These are phyloP conservation scores for Poa annua DNA, from an alignment of 176 grass and related monocot species.

Conservation along the genomic window DNA sequence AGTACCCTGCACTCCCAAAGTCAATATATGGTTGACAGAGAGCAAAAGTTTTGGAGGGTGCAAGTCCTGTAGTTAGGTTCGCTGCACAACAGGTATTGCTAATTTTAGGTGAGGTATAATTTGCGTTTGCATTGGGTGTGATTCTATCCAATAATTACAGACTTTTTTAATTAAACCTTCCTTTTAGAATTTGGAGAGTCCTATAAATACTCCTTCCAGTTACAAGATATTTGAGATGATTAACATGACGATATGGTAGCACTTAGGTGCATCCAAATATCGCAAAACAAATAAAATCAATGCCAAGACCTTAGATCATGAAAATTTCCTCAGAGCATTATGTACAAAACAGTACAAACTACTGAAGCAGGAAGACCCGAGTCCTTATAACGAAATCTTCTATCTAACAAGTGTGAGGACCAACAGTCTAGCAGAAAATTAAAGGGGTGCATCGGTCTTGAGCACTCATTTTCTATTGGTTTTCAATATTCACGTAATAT, in stretches of 20 bases:
- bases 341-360: background rate
- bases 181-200: background rate
- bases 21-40: constrained; percentile 8
- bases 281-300: too few relatives aligned
- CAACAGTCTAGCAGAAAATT: background rate
- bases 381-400: background rate
- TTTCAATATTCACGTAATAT: background rate
- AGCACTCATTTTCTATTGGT: constrained; percentile 27
- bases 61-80: background rate
- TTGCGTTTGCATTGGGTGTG: background rate
- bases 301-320: constrained; percentile 19
- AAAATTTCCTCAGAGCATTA: background rate
- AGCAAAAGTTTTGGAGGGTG: background rate
- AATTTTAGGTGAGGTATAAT: constrained; percentile 11
- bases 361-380: background rate
- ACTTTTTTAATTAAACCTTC: background rate
- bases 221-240: background rate
- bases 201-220: background rate
- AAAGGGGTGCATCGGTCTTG: background rate
- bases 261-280: constrained; percentile 7
- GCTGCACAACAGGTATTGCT: background rate
- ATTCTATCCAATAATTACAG: constrained; percentile 15
- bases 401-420: constrained; percentile 17
- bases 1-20: background rate
- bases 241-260: background rate